Percentiles rank a stretch among this genome's conserved stretches.
Conservation (phyloP, 106 monocot species). For the Cymbidium sinense region DNA sequence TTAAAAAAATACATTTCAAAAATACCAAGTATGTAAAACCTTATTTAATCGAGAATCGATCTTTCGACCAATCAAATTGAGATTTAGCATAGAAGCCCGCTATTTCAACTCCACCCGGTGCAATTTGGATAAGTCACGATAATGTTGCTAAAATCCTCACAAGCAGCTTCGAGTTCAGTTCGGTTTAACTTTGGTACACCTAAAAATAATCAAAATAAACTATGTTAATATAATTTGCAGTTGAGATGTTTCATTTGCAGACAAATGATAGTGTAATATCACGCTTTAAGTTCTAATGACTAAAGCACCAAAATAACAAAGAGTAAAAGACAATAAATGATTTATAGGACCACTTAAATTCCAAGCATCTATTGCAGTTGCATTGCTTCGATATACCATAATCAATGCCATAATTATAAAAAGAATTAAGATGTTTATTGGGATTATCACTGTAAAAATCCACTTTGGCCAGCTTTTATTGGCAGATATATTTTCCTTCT, state of each 20-base stretch:
- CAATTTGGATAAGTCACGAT: conserved; percentile 38
- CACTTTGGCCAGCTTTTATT: conserved; percentile 1
- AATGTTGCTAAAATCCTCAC: conserved; percentile 98
- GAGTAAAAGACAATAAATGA: neutral
- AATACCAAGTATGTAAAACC: conserved; percentile 31
- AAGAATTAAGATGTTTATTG: conserved; percentile 6
- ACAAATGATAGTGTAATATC: no score
- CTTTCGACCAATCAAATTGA: conserved; percentile 62
- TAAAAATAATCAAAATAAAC: conserved; percentile 14
- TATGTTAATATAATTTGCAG: no score
- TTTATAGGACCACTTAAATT: conserved; percentile 23
- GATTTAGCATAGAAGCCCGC: conserved; percentile 61
- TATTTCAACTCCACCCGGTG: conserved; percentile 87
- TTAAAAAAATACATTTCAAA: conserved; percentile 11
- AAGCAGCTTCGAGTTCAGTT: conserved; percentile 68
- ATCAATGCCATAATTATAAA: conserved; percentile 4
- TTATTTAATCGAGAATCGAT: conserved; percentile 71
- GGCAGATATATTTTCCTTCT: neutral
- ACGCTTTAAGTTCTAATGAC: no score
- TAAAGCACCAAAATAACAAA: neutral
- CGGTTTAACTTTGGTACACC: conserved; percentile 89
- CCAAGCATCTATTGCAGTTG: conserved; percentile 9
- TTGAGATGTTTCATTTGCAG: no score
- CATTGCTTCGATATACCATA: conserved; percentile 1
- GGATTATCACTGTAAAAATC: conserved; percentile 15